phyloP scores from a whole-genome alignment of 2,329 filamentous ascomycete genomes.

The Emmonsiellopsis sp. region DNA sequence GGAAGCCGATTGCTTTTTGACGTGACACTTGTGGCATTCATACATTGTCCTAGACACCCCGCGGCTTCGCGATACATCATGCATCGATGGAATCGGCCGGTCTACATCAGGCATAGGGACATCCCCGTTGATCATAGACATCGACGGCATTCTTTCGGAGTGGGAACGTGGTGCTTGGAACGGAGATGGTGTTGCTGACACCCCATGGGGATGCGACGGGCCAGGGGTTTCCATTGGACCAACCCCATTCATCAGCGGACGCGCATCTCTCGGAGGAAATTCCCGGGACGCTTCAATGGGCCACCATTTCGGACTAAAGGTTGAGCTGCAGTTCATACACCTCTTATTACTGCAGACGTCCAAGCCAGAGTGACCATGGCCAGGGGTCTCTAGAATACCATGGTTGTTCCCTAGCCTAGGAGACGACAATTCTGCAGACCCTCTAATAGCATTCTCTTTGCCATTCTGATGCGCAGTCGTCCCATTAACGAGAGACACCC shows the following conservation, averaged over 20 bases:
- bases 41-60: constrained; percentile 31
- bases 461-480: constrained; percentile 15
- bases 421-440: constrained; percentile 9
- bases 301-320: constrained; percentile 51
- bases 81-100: constrained; percentile 12
- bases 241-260: constrained; percentile 24
- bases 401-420: constrained; percentile 10
- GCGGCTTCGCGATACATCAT: background rate
- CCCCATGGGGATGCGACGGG: background rate
- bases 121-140: constrained; percentile 2
- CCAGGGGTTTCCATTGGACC: constrained; percentile 14
- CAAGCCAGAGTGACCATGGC: constrained; percentile 15
- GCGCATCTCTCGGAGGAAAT: constrained; percentile 37
- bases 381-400: constrained; percentile 19
- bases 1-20: constrained; percentile 32
- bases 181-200: constrained; percentile 7
- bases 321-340: constrained; percentile 32
- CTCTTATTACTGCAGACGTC: constrained; percentile 15
- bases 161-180: constrained; percentile 12
- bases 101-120: constrained; percentile 3
- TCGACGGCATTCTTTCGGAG: background rate
- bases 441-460: constrained; percentile 11
- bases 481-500: constrained; percentile 47
- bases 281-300: constrained; percentile 41
- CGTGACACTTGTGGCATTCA: constrained; percentile 66